A percentile compares a stretch with the other conserved stretches of the same genome.
phyloP scores from a whole-genome alignment of 2,329 filamentous ascomycete species.

The Neofusicoccum kwambonambiense region DNA sequence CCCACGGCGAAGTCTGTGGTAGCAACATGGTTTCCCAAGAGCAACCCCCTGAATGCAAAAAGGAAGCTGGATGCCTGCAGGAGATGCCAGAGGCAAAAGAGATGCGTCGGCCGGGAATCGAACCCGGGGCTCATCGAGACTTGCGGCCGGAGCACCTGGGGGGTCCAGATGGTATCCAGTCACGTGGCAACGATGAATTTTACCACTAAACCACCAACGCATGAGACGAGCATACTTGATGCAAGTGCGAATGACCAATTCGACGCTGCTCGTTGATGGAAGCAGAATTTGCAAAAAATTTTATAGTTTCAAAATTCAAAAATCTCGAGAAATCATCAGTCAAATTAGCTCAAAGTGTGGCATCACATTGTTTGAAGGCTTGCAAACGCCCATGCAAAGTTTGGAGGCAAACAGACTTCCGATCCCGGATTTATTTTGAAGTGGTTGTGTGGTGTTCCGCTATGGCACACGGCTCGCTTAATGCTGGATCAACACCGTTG shows the following conservation, averaged over 20 bases:
- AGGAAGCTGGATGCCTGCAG: no score
- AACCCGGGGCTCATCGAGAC: constrained; percentile 10
- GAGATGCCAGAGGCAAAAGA: background rate
- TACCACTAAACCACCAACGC: constrained; percentile 17
- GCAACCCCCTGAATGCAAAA: no score
- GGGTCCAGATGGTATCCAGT: background rate
- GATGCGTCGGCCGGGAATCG: constrained; percentile 14
- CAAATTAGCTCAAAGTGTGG: no score
- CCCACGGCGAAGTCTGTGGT: no score
- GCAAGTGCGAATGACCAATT: background rate
- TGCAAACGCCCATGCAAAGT: no score
- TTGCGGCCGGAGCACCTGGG: background rate
- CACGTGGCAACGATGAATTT: constrained; percentile 9
- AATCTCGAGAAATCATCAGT: no score
- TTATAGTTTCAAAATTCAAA: no score
- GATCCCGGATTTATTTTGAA: background rate
- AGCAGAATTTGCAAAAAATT: no score
- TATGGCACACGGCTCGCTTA: background rate
- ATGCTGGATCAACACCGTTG: background rate
- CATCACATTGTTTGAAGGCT: no score
- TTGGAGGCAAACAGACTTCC: no score
- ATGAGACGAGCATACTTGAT: background rate
- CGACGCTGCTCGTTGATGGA: no score
- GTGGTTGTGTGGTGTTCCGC: background rate
- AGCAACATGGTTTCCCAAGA: no score